These are phyloP conservation scores for Fusarium guadeloupense DNA, from an alignment of 2,329 filamentous ascomycete genomes.

Conservation along the genomic window DNA sequence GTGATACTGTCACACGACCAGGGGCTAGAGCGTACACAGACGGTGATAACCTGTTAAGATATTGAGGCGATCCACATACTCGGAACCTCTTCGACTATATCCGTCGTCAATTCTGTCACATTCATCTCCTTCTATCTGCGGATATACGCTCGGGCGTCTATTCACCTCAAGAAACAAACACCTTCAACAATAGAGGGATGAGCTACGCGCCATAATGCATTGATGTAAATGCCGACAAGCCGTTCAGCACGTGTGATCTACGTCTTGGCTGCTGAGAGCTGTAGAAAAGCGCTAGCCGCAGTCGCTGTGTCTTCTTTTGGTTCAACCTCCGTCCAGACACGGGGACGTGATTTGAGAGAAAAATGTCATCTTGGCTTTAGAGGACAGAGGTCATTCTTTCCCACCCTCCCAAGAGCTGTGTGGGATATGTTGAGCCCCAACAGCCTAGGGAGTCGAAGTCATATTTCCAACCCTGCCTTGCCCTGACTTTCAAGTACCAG, in stretches of 20 bases:
- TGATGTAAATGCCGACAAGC: constrained; percentile 22
- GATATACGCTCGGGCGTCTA: not conserved
- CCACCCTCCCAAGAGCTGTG: not conserved
- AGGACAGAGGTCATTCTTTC: not conserved
- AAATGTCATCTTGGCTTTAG: constrained; percentile 1
- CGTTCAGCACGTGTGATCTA: constrained; percentile 39
- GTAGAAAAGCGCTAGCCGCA: constrained; percentile 18
- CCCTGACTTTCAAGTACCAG: constrained; percentile 17
- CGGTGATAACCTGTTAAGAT: constrained; percentile 7
- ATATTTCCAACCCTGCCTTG: not conserved
- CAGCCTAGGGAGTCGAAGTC: not conserved
- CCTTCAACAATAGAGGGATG: constrained; percentile 3
- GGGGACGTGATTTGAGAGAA: constrained; percentile 8
- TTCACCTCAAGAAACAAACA: not conserved
- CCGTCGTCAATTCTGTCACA: not conserved
- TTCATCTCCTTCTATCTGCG: not conserved
- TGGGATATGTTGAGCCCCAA: constrained; percentile 16
- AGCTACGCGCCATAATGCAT: constrained; percentile 11
- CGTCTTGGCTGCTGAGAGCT: constrained; percentile 29
- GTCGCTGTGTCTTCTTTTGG: constrained; percentile 7
- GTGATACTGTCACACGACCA: constrained; percentile 33
- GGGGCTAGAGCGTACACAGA: constrained; percentile 6
- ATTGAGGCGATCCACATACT: constrained; percentile 26
- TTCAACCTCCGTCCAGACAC: constrained; percentile 25
- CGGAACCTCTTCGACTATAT: constrained; percentile 19